Evolutionary conservation across 2,329 filamentous ascomycete species (phyloP), one percentile per base, ranked within the genome.

Genomic region (Hypoxylon sp.): DNA sequence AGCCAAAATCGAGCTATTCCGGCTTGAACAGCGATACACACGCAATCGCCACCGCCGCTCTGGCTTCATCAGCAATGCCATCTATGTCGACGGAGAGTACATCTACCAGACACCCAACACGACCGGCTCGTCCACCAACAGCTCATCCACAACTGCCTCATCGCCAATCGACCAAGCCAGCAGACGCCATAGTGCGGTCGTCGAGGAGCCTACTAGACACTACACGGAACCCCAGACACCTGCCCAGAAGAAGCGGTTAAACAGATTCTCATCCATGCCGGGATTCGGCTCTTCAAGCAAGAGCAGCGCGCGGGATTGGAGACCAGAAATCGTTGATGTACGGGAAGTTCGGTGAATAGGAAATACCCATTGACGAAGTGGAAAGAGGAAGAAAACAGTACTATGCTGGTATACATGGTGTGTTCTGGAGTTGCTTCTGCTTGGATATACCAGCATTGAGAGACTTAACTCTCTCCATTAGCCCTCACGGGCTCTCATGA

Each of bases 51-150:
- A 89, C 75, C 93, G 95, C 74, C 93, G 95, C 79, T 94, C 90
- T 60, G 96, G 93, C 67, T 97, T 97, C 80, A 90, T 92, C 77
- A 94, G 92, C 77, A 94, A 93, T 76, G 95, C 94, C 30, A 87
- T 93, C 79, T 98, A 98, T 81, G 92, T 98, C 71, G 93, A 98
- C 79, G 96, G 94, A 81, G 95, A 98, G 84, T 98, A 98, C 83
- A 86, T 97, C 79, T 97, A 94, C 85, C 86, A 89, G 77, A 88
- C 85, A 0, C 87, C 88, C 69, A 85, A 81, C 80, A 83, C 83
- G 57, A 89, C 87, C 1, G 87, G 87, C 61, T 88, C 86, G 17
- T 88, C 86, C 4, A 79, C 83, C 51, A 84, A 82, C 61, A 82
- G 80, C 46, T 79, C 77, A 60, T 73, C 74, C 11, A 60, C 66